Percentiles rank a stretch among this genome's conserved stretches.
Evolutionary conservation across 2,329 filamentous ascomycete genomes (phyloP).

Genomic region (Colletotrichum gloeosporioides): DNA sequence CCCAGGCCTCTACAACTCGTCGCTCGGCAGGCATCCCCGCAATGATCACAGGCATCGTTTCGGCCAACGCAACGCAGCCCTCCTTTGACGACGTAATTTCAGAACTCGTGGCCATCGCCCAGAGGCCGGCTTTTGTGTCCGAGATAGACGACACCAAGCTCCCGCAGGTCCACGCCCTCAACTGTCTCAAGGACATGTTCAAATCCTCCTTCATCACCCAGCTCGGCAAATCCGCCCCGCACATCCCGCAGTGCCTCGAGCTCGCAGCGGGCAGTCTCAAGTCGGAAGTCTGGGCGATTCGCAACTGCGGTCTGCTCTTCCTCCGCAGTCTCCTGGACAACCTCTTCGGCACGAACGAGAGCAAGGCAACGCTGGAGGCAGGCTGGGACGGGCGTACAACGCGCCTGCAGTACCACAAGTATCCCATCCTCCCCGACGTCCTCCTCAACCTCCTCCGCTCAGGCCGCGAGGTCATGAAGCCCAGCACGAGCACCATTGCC

Average conservation of each 20-base stretch:
- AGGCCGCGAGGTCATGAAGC: slow-evolving; percentile 50
- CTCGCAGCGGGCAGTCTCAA: slow-evolving; percentile 82
- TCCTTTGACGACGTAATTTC: slow-evolving; percentile 70
- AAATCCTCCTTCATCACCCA: slow-evolving; percentile 79
- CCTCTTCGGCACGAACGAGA: slow-evolving; percentile 78
- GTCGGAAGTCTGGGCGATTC: slow-evolving; percentile 89
- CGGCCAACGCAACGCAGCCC: slow-evolving; percentile 63
- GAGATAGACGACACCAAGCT: slow-evolving; percentile 71
- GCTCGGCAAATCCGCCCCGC: slow-evolving; percentile 74
- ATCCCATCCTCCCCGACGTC: slow-evolving; percentile 68
- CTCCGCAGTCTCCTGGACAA: slow-evolving; percentile 84
- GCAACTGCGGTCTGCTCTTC: slow-evolving; percentile 90
- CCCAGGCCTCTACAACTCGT: slow-evolving; percentile 82
- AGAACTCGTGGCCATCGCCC: slow-evolving; percentile 65
- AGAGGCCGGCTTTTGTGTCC: slow-evolving; percentile 54
- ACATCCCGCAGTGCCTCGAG: slow-evolving; percentile 75
- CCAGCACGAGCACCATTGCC: slow-evolving; percentile 38
- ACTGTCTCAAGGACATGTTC: slow-evolving; percentile 91
- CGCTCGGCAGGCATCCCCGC: slow-evolving; percentile 92
- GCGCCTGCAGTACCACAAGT: slow-evolving; percentile 73
- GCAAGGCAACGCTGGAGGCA: slow-evolving; percentile 64
- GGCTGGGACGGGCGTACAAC: slow-evolving; percentile 70
- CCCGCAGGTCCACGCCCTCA: slow-evolving; percentile 93
- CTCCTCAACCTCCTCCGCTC: slow-evolving; percentile 67
- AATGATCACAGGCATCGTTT: slow-evolving; percentile 81